Base-by-base conservation (phyloP, 768 basidiomycete species). In the Albatrellus ellisii region DNA sequence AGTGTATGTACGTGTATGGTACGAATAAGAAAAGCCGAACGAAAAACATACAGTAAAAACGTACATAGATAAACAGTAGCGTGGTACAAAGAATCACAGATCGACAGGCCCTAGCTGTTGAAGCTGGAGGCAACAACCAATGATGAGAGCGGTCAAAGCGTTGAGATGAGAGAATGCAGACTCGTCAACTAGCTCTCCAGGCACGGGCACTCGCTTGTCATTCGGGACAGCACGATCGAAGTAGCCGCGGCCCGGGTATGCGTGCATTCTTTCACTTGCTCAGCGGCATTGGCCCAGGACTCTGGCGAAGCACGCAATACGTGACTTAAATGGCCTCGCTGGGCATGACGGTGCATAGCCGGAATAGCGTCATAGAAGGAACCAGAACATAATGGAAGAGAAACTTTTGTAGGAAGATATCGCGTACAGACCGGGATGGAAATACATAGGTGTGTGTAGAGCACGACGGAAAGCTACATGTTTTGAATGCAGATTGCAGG, bases 11-110 rank as follows among this genome's bases (percentile, higher is more conserved):
- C n/a, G n/a, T n/a, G n/a, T n/a, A n/a, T n/a, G n/a, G n/a, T n/a
- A n/a, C n/a, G n/a, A n/a, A n/a, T n/a, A n/a, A n/a, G n/a, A n/a
- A n/a, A n/a, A n/a, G n/a, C n/a, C n/a, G n/a, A n/a, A n/a, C n/a
- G n/a, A n/a, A n/a, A n/a, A n/a, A n/a, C n/a, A n/a, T n/a, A n/a
- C n/a, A n/a, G n/a, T n/a, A n/a, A n/a, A n/a, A n/a, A n/a, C n/a
- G n/a, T n/a, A n/a, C n/a, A n/a, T n/a, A n/a, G n/a, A n/a, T n/a
- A n/a, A n/a, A n/a, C n/a, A n/a, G n/a, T 8, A 83, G 61, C 68
- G 92, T 79, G 0, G 86, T 87, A 53, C 91, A 88, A 2, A 6
- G 86, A 76, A 55, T 92, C 90, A 42, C 84, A 72, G 39, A 73
- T 68, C 4, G 83, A 77, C 2, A 81, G 73, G 20, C 79, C 81